Base-by-base conservation (phyloP, 371 early-diverging fungal species). In the Syncephalastrum contaminatum region DNA sequence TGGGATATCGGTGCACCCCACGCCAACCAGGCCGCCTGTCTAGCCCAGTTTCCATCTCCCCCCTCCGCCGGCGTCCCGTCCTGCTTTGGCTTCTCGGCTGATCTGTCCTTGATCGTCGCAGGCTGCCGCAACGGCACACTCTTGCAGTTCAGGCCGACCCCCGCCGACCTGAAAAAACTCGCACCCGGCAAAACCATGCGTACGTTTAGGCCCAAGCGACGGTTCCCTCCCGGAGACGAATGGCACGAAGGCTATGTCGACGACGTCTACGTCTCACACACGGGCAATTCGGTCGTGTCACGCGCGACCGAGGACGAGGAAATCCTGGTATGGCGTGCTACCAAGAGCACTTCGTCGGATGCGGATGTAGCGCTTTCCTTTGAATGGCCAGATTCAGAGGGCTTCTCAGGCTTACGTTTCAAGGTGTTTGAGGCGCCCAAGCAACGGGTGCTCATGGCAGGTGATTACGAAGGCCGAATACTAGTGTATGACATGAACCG, bases 231-330 rank as follows among this genome's bases (percentile, higher is more conserved):
- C 19, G 79, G 82, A 4, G 69, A 74, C 42, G 85, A 82, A 54
- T 85, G 83, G 83, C 85, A 85, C 60, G 81, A 75, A 40, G 81
- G 82, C 1, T 67, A 82, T 46, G 60, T 85, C 4, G 85, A 85
- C 54, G 85, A 82, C 57, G 64, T 85, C 13, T 60, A 54, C 48
- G 63, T 73, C 14, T 43, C 20, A 40, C 10, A 21, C 10, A 18
- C 27, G 13, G 43, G 19, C 5, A 48, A 21, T 19, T 45, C 16
- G 16, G 43, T 42, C 67, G 74, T 75, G 0, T 75, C 79, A 1
- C 63, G 80, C 14, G 74, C 70, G 13, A 53, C 72, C 14, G 57
- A 62, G 13, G 80, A 79, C 61, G 54, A 59, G 51, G 76, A 79
- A 22, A 65, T 66, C 18, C 48, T 75, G 22, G 25, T 73, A 2